phyloP scores from a whole-genome alignment of 352 stramenopile genomes.

The Globisporangium recalcitrans region DNA sequence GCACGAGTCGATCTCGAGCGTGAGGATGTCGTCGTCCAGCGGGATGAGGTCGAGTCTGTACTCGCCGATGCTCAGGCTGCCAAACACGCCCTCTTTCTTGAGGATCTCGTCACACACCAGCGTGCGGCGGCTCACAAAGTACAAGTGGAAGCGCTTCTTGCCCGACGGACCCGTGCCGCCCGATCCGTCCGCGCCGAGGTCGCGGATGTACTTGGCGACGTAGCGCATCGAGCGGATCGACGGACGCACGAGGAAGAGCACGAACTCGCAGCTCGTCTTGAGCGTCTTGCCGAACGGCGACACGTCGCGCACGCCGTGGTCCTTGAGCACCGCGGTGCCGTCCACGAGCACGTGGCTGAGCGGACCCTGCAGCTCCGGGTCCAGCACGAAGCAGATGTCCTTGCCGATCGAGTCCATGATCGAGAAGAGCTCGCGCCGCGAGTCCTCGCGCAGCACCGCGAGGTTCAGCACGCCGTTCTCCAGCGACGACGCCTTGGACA shows the following conservation, averaged over 20 bases:
- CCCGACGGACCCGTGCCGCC: slow-evolving; percentile 2
- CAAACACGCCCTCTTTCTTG: slow-evolving; percentile 87
- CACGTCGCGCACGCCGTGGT: slow-evolving; percentile 84
- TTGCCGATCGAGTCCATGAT: slow-evolving; percentile 83
- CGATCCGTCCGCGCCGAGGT: slow-evolving; percentile 37
- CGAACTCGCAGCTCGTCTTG: slow-evolving; percentile 80
- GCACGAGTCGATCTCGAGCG: slow-evolving; percentile 87
- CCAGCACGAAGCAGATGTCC: slow-evolving; percentile 85
- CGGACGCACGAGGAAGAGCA: slow-evolving; percentile 87
- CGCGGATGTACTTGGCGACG: slow-evolving; percentile 74
- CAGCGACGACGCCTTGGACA: slow-evolving; percentile 78
- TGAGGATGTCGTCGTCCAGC: slow-evolving; percentile 93
- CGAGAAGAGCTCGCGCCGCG: slow-evolving; percentile 75
- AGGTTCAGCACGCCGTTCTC: slow-evolving; percentile 85
- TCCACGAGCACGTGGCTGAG: slow-evolving; percentile 86
- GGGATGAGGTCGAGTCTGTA: slow-evolving; percentile 94
- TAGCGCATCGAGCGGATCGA: slow-evolving; percentile 71
- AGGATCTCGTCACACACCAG: slow-evolving; percentile 89
- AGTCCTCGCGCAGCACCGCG: slow-evolving; percentile 80
- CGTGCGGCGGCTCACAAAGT: slow-evolving; percentile 88
- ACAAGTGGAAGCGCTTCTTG: slow-evolving; percentile 86
- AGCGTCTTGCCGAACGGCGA: slow-evolving; percentile 75
- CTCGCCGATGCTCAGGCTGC: slow-evolving; percentile 81
- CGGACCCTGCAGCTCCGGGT: slow-evolving; percentile 74
- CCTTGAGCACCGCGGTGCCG: slow-evolving; percentile 77